phyloP scores from a whole-genome alignment of 2,329 filamentous ascomycete genomes.

The Teratosphaeria destructans region DNA sequence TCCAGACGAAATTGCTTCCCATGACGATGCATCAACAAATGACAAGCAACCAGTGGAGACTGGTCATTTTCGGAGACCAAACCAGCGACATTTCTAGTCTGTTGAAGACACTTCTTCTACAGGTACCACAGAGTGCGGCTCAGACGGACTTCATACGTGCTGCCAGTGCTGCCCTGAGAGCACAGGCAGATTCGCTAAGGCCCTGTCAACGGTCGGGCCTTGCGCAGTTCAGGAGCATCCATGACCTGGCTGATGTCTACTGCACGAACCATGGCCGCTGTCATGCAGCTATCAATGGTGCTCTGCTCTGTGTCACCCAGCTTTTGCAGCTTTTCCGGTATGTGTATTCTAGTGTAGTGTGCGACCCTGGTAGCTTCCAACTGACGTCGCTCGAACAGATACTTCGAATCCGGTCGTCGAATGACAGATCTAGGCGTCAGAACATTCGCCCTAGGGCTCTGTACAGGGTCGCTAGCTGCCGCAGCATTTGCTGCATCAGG shows the following conservation, averaged over 20 bases:
- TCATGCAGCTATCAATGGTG: background rate
- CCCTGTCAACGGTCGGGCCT: background rate
- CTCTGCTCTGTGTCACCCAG: background rate
- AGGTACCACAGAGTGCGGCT: background rate
- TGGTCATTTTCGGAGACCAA: background rate
- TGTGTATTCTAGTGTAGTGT: background rate
- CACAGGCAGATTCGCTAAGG: background rate
- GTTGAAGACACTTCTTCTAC: background rate
- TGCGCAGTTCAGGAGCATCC: background rate
- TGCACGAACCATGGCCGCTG: background rate
- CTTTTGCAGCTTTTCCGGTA: background rate
- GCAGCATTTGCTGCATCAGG: background rate
- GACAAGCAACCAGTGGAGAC: background rate
- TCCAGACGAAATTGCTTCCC: background rate
- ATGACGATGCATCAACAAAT: background rate
- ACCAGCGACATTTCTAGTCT: background rate
- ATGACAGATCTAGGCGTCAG: background rate
- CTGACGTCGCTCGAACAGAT: background rate
- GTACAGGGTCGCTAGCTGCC: background rate
- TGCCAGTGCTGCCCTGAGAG: background rate
- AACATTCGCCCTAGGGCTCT: background rate
- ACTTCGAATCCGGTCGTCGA: background rate
- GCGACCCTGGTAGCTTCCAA: background rate
- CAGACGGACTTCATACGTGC: background rate
- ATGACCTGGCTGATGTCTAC: background rate